phyloP scores from a whole-genome alignment of 805 yeast species.

The Lachancea thermotolerans region DNA sequence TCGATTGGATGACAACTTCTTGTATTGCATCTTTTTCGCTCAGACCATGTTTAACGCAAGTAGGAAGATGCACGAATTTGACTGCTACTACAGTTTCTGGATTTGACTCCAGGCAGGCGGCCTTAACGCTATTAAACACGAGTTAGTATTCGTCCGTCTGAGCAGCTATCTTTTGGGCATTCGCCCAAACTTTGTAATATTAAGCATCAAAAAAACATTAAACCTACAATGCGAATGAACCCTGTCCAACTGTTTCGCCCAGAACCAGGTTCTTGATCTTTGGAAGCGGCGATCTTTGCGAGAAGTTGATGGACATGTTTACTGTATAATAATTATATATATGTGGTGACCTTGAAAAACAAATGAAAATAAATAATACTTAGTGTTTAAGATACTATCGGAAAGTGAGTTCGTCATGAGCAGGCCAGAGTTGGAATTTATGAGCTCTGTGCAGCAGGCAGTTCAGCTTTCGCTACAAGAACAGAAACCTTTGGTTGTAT shows the following conservation, averaged over 20 bases:
- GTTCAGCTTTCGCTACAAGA: constrained; percentile 35
- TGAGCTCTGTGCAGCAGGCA: constrained; percentile 33
- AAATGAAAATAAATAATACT: not conserved
- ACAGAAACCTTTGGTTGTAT: constrained; percentile 37
- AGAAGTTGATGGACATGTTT: constrained; percentile 26
- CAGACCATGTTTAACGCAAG: constrained; percentile 32
- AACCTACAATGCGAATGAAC: constrained; percentile 54
- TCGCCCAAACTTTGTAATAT: too few species aligned
- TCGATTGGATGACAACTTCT: constrained; percentile 55
- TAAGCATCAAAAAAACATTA: too few species aligned
- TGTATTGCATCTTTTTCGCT: constrained; percentile 38
- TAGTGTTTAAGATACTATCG: not conserved
- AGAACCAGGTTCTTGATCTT: constrained; percentile 38
- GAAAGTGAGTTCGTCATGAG: constrained; percentile 8
- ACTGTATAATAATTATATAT: not conserved
- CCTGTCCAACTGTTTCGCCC: constrained; percentile 57
- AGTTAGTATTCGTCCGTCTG: not conserved
- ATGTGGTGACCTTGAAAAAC: not conserved
- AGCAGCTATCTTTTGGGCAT: too few species aligned
- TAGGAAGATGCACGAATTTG: constrained; percentile 45
- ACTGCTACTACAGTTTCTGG: constrained; percentile 45
- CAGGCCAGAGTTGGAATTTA: constrained; percentile 16
- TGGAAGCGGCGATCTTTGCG: constrained; percentile 41
- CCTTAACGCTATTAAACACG: constrained; percentile 36
- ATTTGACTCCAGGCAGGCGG: constrained; percentile 36